These are phyloP conservation scores for Gossypium ekmanianum DNA, from an alignment of 345 rosid genomes.

Conservation along the genomic window DNA sequence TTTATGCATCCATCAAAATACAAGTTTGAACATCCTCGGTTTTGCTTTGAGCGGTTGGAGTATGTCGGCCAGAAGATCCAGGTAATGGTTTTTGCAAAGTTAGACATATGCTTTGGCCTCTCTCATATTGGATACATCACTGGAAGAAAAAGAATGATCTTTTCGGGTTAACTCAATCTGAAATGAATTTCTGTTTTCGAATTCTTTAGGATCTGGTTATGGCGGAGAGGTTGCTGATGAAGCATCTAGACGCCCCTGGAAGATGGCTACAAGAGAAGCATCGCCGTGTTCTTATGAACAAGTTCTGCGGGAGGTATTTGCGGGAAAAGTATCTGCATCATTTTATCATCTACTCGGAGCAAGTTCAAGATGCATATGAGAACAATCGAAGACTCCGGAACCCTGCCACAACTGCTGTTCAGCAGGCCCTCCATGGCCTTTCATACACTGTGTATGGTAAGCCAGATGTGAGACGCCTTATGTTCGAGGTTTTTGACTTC, in stretches of 20 bases:
- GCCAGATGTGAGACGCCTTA: conserved; percentile 83
- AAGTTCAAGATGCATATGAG: conserved; percentile 53
- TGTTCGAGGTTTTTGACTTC: conserved; percentile 93
- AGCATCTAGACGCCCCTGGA: conserved; percentile 93
- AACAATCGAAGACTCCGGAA: conserved; percentile 41
- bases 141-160: neutral
- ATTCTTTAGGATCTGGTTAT: conserved; percentile 66
- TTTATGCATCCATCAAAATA: conserved; percentile 95
- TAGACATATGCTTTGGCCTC: neutral
- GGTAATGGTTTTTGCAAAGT: conserved; percentile 32
- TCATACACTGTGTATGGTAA: conserved; percentile 79
- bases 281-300: conserved; percentile 85
- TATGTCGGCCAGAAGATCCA: conserved; percentile 94
- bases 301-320: conserved; percentile 78
- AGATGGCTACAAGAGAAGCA: conserved; percentile 73
- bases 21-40: conserved; percentile 92
- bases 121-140: neutral
- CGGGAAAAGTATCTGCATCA: conserved; percentile 77
- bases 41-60: conserved; percentile 81
- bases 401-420: conserved; percentile 78
- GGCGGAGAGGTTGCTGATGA: conserved; percentile 90
- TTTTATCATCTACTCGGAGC: conserved; percentile 52
- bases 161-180: neutral
- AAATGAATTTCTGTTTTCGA: neutral
- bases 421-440: conserved; percentile 91